Evolutionary conservation across 345 rosid species (phyloP), one percentile per base, ranked within the genome.

Genomic region (Hibiscus syriacus): DNA sequence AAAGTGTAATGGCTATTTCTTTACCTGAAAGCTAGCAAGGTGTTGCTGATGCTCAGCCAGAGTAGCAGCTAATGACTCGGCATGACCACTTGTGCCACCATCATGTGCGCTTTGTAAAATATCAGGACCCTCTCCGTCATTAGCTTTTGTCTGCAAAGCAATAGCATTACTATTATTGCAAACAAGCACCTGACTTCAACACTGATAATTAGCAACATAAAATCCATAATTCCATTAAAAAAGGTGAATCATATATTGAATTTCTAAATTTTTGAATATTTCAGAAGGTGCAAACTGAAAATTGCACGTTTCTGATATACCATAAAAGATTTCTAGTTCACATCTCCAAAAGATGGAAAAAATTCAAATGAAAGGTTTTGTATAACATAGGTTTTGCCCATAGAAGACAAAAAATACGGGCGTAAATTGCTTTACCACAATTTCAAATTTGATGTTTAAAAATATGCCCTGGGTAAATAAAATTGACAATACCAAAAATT

Each of bases 81-180:
- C 83, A 83, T 94, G 99, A 64, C 97, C 90, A 84, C 87, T 85
- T 53, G 86, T 74, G 76, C 86, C 82, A 59, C 93, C 90, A 78
- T 86, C 93, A 58, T 81, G 81, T n/a, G 82, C 76, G 72, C 87
- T 83, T 70, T 87, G 86, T 79, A 94, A 75, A 66, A 94, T 85
- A 80, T 94, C 98, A 77, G 99, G 99, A 76, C 99, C 99, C 68
- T 89, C 90, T 79, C 99, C 99, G 20, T 90, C 92, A 76, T 94
- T 94, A 73, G 98, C 87, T 86, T 94, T 94, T 48, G 97, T 92
- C 99, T 94, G 62, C n/a, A 68, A 46, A 74, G 72, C 69, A 80
- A 77, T 68, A 39, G n/a, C 63, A 58, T 74, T 53, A 46, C 2
- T 23, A 55, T 25, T 54, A 69, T 36, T n/a, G n/a, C n/a, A n/a